Evolutionary conservation across 768 basidiomycete genomes (phyloP).

Genomic region (Kwoniella botswanensis): DNA sequence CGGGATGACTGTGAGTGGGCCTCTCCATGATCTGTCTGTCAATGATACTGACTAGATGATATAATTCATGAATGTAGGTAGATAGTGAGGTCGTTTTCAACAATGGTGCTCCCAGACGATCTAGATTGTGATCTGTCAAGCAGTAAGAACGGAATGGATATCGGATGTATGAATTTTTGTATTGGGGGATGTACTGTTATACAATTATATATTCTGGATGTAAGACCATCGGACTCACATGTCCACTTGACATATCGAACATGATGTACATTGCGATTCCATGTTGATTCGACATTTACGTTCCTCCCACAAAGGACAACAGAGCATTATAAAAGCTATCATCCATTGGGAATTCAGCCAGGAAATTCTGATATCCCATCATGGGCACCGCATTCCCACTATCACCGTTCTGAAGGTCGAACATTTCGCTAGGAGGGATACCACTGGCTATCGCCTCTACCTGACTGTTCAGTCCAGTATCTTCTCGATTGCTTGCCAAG

Average conservation of each 20-base stretch:
- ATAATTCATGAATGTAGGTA: constrained; percentile 1
- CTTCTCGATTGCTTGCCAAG: background rate
- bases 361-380: constrained; percentile 10
- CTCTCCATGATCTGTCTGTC: background rate
- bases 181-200: too few species aligned
- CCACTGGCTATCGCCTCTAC: background rate
- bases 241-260: background rate
- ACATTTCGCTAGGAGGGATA: too few species aligned
- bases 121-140: background rate
- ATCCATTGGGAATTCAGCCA: background rate
- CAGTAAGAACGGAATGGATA: background rate
- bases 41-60: too few species aligned
- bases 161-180: background rate
- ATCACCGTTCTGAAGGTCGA: background rate
- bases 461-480: background rate
- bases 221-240: background rate
- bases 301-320: constrained; percentile 4
- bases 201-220: too few species aligned
- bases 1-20: constrained; percentile 34
- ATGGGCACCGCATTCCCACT: background rate
- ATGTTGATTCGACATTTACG: background rate
- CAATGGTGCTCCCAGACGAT: constrained; percentile 23
- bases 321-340: constrained; percentile 5
- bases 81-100: constrained; percentile 27
- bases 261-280: background rate